A percentile compares a stretch with the other conserved stretches of the same genome.
These are phyloP conservation scores for Cylindricascospora bacillispora DNA, from an alignment of 1,139 yeast genomes.

Conservation along the genomic window DNA sequence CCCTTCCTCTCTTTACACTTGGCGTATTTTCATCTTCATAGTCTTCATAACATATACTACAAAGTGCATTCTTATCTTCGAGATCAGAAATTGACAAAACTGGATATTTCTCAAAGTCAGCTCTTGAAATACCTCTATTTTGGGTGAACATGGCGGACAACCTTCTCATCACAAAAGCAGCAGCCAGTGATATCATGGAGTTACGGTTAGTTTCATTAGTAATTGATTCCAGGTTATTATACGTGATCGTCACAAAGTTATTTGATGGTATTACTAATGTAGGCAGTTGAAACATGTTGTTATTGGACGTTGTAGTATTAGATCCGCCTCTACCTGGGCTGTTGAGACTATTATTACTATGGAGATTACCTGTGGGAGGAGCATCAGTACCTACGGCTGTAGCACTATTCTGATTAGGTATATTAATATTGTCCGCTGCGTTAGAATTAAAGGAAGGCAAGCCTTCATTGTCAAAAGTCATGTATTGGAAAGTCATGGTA, in stretches of 20 bases:
- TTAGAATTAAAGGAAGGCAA: neutral
- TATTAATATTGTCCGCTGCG: neutral
- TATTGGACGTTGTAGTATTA: neutral
- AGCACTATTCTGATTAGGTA: neutral
- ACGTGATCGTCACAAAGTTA: neutral
- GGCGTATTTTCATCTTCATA: conserved; percentile 28
- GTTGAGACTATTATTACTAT: neutral
- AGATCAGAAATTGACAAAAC: conserved; percentile 19
- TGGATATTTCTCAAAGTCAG: conserved; percentile 40
- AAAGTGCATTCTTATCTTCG: conserved; percentile 29
- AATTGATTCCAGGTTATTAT: neutral
- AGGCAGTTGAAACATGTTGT: no score
- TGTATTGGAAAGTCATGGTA: neutral
- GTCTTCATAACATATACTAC: conserved; percentile 58
- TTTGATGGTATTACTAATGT: no score
- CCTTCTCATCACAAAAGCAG: conserved; percentile 55
- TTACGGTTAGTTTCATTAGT: conserved; percentile 12
- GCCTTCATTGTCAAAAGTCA: neutral
- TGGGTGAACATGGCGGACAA: conserved; percentile 33
- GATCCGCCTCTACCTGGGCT: no score
- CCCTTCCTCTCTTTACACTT: no score
- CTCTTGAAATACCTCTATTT: conserved; percentile 39
- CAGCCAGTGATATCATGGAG: conserved; percentile 51
- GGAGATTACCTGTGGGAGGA: neutral
- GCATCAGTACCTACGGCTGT: neutral